Conservation (phyloP, 805 yeast species). For the Wickerhamiella siamensis region DNA sequence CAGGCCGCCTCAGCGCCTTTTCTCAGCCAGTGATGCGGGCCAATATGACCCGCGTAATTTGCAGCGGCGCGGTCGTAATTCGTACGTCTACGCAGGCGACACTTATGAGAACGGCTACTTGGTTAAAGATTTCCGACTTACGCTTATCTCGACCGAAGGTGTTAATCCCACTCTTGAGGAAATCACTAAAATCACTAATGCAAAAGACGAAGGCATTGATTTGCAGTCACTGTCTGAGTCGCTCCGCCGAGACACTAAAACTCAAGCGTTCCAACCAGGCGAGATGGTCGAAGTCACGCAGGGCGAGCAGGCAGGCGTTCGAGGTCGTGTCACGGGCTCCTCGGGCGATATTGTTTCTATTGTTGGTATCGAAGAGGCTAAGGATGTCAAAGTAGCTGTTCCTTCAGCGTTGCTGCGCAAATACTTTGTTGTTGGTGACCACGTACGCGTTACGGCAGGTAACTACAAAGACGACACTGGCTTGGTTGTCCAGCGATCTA, state of each 20-base stretch:
- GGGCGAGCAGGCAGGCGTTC: constrained; percentile 88
- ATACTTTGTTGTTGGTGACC: constrained; percentile 82
- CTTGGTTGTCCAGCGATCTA: constrained; percentile 61
- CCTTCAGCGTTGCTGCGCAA: constrained; percentile 75
- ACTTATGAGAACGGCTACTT: constrained; percentile 83
- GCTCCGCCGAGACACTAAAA: constrained; percentile 48
- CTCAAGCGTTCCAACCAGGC: constrained; percentile 71
- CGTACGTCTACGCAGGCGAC: constrained; percentile 66
- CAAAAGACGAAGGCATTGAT: constrained; percentile 77
- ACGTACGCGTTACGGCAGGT: constrained; percentile 83
- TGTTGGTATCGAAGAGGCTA: constrained; percentile 33
- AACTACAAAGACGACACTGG: constrained; percentile 91
- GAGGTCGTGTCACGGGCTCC: constrained; percentile 62
- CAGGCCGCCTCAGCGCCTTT: constrained; percentile 75
- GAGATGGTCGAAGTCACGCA: constrained; percentile 82
- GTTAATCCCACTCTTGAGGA: constrained; percentile 85
- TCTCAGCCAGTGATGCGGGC: constrained; percentile 78
- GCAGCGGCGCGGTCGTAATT: constrained; percentile 38
- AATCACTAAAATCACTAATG: constrained; percentile 41
- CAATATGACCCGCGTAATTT: constrained; percentile 65
- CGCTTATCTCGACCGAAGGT: constrained; percentile 58
- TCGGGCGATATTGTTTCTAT: constrained; percentile 47
- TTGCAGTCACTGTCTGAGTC: constrained; percentile 74
- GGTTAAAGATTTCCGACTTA: constrained; percentile 72
- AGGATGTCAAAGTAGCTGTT: constrained; percentile 55